Evolutionary conservation across 176 grass and related monocot species (phyloP).

Genomic region (Bolboschoenus planiculmis): DNA sequence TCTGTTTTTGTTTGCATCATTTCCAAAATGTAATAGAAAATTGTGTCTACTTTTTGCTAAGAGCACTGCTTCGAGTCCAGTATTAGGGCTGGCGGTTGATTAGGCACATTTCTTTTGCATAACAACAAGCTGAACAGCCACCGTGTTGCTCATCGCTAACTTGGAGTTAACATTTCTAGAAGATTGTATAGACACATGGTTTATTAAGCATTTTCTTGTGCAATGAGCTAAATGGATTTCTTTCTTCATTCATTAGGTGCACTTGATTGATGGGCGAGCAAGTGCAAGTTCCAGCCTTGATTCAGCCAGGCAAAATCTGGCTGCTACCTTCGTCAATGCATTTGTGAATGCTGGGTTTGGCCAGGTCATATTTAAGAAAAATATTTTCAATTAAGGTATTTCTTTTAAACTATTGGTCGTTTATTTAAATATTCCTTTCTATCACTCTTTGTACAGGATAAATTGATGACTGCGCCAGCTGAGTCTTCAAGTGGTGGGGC

Average conservation of each 20-base stretch:
- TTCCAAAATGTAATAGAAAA: neutral
- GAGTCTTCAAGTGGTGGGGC: constrained; percentile 76
- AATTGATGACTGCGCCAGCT: constrained; percentile 78
- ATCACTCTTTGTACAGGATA: constrained; percentile 60
- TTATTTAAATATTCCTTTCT: constrained; percentile 9
- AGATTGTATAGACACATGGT: neutral
- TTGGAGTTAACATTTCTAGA: neutral
- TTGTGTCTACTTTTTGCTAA: neutral
- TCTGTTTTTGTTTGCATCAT: constrained; percentile 2
- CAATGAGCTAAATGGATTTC: neutral
- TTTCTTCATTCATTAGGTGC: constrained; percentile 51
- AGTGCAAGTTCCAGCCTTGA: constrained; percentile 91
- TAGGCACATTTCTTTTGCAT: neutral
- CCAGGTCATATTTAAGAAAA: constrained; percentile 46
- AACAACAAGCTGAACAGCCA: neutral
- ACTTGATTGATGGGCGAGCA: constrained; percentile 86
- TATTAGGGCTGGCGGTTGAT: neutral
- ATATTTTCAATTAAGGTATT: neutral
- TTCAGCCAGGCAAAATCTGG: constrained; percentile 95
- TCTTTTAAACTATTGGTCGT: neutral
- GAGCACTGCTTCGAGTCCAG: neutral
- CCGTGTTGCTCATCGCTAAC: neutral
- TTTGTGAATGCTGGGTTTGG: constrained; percentile 99
- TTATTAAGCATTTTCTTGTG: neutral
- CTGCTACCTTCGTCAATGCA: constrained; percentile 97